Conservation (phyloP, 441 rosid genomes). For the Syzygium syzygioides region DNA sequence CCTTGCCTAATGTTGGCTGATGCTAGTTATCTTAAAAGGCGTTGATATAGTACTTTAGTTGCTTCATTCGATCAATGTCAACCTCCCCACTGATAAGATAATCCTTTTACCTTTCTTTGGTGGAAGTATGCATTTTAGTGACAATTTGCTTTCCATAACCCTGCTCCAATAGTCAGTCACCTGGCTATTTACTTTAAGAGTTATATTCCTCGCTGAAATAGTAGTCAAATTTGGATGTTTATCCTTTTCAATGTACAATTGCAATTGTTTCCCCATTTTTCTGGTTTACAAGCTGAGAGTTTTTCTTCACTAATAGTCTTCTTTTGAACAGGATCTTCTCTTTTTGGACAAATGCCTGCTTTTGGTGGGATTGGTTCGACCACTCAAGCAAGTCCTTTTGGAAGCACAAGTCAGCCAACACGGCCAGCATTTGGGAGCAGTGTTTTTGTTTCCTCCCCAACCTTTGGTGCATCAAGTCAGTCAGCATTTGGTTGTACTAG, state of each 20-base stretch:
- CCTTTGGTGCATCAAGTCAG: conserved; percentile 44
- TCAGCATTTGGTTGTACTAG: conserved; percentile 30
- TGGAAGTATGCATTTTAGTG: not conserved
- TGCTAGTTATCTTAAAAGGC: not conserved
- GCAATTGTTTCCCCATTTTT: not conserved
- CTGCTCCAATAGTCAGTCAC: not conserved
- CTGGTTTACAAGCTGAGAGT: not conserved
- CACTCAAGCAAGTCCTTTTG: conserved; percentile 57
- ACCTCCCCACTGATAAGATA: not conserved
- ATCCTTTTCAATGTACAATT: not conserved
- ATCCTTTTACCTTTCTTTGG: not conserved
- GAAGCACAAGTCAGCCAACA: conserved; percentile 66
- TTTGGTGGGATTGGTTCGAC: conserved; percentile 72
- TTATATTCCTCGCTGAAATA: not conserved
- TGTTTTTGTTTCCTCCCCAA: conserved; percentile 55
- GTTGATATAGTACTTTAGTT: not conserved
- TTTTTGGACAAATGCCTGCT: conserved; percentile 58
- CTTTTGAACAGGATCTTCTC: conserved; percentile 33
- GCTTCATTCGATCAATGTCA: not conserved
- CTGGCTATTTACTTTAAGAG: not conserved
- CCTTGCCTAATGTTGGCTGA: not conserved
- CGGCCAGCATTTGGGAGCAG: conserved; percentile 68
- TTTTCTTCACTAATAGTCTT: not conserved
- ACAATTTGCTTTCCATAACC: not conserved
- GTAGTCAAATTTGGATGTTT: not conserved